Conservation (phyloP, 177 flowering plant genomes). For the Vitis hybrid region DNA sequence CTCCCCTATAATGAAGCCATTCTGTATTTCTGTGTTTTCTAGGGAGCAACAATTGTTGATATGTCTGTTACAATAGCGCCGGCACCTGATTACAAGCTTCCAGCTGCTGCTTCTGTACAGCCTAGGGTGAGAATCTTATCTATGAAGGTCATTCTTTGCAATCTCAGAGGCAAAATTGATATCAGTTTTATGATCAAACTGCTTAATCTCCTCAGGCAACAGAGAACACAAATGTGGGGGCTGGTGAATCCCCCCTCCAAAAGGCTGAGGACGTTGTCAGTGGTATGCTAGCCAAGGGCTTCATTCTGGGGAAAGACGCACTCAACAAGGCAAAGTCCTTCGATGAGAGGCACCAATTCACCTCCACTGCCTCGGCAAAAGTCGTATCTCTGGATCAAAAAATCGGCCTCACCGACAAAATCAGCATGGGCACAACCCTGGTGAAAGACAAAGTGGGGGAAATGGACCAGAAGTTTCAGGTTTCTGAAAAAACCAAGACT, state of each 20-base stretch:
- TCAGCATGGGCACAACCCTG: slow-evolving; percentile 48
- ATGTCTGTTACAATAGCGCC: slow-evolving; percentile 42
- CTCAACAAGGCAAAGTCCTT: slow-evolving; percentile 55
- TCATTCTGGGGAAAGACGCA: slow-evolving; percentile 62
- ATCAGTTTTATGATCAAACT: background rate
- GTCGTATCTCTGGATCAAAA: slow-evolving; percentile 61
- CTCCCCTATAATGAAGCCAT: background rate
- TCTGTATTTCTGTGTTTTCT: background rate
- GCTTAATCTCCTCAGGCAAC: slow-evolving; percentile 22
- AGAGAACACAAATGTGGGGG: slow-evolving; percentile 16
- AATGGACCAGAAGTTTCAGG: slow-evolving; percentile 63
- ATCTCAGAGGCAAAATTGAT: background rate
- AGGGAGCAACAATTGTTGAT: slow-evolving; percentile 73
- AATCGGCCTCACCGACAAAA: slow-evolving; percentile 55
- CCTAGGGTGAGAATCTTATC: slow-evolving; percentile 18
- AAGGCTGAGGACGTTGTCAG: slow-evolving; percentile 69
- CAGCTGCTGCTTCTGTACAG: slow-evolving; percentile 29
- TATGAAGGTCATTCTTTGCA: background rate
- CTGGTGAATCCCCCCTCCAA: slow-evolving; percentile 37
- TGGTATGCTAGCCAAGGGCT: slow-evolving; percentile 64
- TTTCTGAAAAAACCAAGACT: slow-evolving; percentile 57
- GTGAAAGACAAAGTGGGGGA: slow-evolving; percentile 56
- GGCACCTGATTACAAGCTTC: slow-evolving; percentile 48
- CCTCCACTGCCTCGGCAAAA: slow-evolving; percentile 55
- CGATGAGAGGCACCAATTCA: slow-evolving; percentile 56